Conservation (phyloP, 2,329 filamentous ascomycete genomes). For the Trichoderma sp. region DNA sequence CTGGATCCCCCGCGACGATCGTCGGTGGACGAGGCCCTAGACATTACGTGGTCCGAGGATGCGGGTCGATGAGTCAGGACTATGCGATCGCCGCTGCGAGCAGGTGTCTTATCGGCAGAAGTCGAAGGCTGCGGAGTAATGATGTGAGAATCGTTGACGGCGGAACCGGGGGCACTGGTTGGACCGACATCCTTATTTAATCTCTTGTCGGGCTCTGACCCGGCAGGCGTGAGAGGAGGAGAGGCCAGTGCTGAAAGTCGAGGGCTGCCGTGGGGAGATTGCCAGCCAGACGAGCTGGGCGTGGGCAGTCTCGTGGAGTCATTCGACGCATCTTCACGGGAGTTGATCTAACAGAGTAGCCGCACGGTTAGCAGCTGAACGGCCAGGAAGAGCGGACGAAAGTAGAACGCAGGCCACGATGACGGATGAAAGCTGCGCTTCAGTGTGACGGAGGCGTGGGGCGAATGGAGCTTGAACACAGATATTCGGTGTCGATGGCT, state of each 20-base stretch:
- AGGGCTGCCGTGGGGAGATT: conserved; percentile 69
- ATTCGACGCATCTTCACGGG: conserved; percentile 61
- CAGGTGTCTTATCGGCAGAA: conserved; percentile 54
- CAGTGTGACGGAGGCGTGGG: conserved; percentile 1
- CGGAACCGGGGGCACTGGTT: conserved; percentile 40
- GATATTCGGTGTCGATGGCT: conserved; percentile 9
- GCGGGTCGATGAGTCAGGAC: conserved; percentile 47
- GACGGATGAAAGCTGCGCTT: conserved; percentile 2
- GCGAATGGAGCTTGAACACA: conserved; percentile 5
- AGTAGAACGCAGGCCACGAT: conserved; percentile 3
- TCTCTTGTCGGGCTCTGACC: conserved; percentile 55
- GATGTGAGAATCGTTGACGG: conserved; percentile 47
- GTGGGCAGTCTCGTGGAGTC: conserved; percentile 67
- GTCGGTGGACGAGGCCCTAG: conserved; percentile 47
- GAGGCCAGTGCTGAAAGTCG: conserved; percentile 75
- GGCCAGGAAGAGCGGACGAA: neutral
- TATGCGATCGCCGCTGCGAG: conserved; percentile 45
- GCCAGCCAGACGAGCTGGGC: conserved; percentile 64
- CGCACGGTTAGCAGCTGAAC: conserved; percentile 37
- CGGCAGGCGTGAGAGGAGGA: conserved; percentile 85
- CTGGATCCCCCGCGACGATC: conserved; percentile 40
- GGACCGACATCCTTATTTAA: conserved; percentile 40
- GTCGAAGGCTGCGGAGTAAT: conserved; percentile 70
- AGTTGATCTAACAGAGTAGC: conserved; percentile 52
- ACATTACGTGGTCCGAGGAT: conserved; percentile 48